phyloP scores from a whole-genome alignment of 768 basidiomycete species.

The Mycena albidolilacea region DNA sequence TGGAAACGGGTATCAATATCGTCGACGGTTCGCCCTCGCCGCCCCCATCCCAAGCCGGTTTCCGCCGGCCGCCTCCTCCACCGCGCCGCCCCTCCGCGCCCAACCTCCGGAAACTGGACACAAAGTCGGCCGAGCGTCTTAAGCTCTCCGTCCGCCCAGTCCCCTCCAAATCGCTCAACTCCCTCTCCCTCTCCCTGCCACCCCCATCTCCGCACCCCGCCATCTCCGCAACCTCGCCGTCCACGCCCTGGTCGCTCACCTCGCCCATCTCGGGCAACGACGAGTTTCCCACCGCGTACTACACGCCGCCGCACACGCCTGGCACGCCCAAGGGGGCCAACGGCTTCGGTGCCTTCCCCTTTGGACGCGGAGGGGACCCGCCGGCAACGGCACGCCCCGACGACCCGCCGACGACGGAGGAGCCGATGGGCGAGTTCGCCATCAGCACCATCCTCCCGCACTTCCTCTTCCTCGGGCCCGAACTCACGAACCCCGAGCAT shows the following conservation, averaged over 20 bases:
- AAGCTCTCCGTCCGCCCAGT: slow-evolving; percentile 74
- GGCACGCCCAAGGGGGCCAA: slow-evolving; percentile 72
- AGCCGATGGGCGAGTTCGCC: slow-evolving; percentile 76
- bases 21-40: slow-evolving; percentile 72
- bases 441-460: slow-evolving; percentile 93
- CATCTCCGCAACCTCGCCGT: slow-evolving; percentile 71
- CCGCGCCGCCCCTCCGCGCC: slow-evolving; percentile 75
- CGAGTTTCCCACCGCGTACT: slow-evolving; percentile 66
- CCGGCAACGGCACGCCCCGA: slow-evolving; percentile 50
- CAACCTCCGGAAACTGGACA: slow-evolving; percentile 73
- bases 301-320: slow-evolving; percentile 68
- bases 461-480: slow-evolving; percentile 94
- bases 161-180: slow-evolving; percentile 64
- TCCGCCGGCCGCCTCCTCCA: slow-evolving; percentile 66
- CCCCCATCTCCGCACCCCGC: slow-evolving; percentile 62
- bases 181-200: slow-evolving; percentile 46
- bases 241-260: slow-evolving; percentile 60
- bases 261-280: slow-evolving; percentile 50
- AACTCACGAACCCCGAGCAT: slow-evolving; percentile 82
- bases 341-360: slow-evolving; percentile 53
- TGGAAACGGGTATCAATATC: slow-evolving; percentile 43
- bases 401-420: slow-evolving; percentile 72
- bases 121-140: slow-evolving; percentile 50
- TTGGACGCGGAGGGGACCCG: slow-evolving; percentile 32
- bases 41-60: slow-evolving; percentile 74